phyloP scores from a whole-genome alignment of 768 basidiomycete genomes.

The Serpula lacrymans region DNA sequence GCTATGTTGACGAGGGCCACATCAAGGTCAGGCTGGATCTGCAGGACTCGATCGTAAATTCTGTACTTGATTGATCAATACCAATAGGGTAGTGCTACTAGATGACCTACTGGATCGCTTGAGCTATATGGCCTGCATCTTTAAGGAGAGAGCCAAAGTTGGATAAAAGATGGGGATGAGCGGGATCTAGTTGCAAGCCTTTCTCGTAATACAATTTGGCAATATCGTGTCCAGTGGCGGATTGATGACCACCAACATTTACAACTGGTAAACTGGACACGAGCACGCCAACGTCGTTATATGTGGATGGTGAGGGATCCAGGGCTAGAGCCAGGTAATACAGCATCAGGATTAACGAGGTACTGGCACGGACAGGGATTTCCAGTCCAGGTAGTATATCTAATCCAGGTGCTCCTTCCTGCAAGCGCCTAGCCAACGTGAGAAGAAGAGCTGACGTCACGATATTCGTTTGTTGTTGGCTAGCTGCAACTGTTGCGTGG shows the following conservation, averaged over 20 bases:
- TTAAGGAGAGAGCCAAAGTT: conserved; percentile 50
- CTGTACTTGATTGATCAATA: conserved; percentile 15
- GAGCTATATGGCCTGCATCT: conserved; percentile 39
- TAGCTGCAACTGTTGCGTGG: too few species aligned
- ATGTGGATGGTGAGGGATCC: conserved; percentile 41
- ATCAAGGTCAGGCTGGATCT: conserved; percentile 43
- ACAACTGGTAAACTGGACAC: conserved; percentile 33
- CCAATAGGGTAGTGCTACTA: too few species aligned
- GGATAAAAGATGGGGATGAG: conserved; percentile 47
- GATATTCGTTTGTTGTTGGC: conserved; percentile 23
- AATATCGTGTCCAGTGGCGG: conserved; percentile 29
- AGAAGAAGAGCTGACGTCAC: conserved; percentile 40
- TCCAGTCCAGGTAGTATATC: conserved; percentile 20
- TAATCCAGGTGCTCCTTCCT: conserved; percentile 28
- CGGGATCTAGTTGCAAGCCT: conserved; percentile 41
- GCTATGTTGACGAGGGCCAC: conserved; percentile 51
- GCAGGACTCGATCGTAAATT: conserved; percentile 38
- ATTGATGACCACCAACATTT: conserved; percentile 15
- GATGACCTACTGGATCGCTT: conserved; percentile 38
- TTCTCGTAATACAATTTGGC: conserved; percentile 43
- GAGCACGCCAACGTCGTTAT: conserved; percentile 51
- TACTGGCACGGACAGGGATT: conserved; percentile 28
- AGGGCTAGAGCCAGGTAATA: conserved; percentile 47
- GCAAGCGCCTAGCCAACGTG: conserved; percentile 44
- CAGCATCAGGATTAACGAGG: conserved; percentile 39